Evolutionary conservation across 106 monocot genomes (phyloP), one percentile per base, ranked within the genome.

Genomic region (Platanthera guangdongensis): DNA sequence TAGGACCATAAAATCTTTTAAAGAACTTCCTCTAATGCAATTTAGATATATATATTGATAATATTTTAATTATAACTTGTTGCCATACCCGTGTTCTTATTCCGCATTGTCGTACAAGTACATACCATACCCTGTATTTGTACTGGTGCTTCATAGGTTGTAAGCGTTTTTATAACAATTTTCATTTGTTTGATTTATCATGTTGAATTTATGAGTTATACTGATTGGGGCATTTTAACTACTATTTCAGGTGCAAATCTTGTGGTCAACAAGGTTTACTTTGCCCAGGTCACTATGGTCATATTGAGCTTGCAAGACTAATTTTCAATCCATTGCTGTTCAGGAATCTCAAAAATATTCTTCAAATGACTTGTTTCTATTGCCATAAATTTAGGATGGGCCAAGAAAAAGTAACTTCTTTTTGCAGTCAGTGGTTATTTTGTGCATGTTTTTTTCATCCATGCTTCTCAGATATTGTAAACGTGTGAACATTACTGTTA

Each of bases 201-300:
- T 25, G 50, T 73, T 75, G 21, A 8, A 47, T 45, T 13, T 75
- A 28, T 21, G 9, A 46, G 47, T n/a, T 71, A 39, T 81, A 60
- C 8, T 67, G 8, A 68, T 84, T 49, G n/a, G 10, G 32, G 15
- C 72, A 19, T 9, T 69, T 9, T 83, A 14, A 57, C n/a, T 67
- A 72, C 12, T 80, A 78, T 52, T 68, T 32, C 83, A 99, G 97
- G 9, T 99, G 97, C 74, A 94, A 91, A 80, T 77, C 89, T 16
- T 99, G 97, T 71, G 91, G 89, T 19, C 87, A 86, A 74, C 81
- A 82, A 75, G 80, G 82, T 59, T 50, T 69, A 77, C 75, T 76
- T 21, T 99, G 97, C 73, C 89, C 89, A 6, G 97, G 97, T 72
- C 97, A 99, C 52, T 99, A 82, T 80, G 97, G 97, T 46, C 94